Evolutionary conservation across 139 green algal genomes (phyloP).

Genomic region (Dunaliella primolecta): DNA sequence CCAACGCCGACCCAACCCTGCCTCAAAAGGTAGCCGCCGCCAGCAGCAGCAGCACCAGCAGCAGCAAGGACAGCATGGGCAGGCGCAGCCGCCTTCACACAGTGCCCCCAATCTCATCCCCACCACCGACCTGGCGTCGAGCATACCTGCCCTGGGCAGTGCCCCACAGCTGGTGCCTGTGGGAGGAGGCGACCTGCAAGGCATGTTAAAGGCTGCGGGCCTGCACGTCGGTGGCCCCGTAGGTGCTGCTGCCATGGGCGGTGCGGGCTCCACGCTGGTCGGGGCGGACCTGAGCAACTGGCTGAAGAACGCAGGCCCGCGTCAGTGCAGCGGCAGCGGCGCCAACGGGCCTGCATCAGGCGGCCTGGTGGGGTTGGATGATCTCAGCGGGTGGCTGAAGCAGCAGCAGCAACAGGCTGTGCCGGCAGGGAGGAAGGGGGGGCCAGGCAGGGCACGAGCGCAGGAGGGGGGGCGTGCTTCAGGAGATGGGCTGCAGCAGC

Average conservation of each 20-base stretch:
- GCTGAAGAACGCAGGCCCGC: neutral
- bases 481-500: neutral
- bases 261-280: neutral
- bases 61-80: neutral
- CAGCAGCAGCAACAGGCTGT: neutral
- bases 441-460: neutral
- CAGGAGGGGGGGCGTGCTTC: too few relatives aligned
- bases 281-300: neutral
- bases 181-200: neutral
- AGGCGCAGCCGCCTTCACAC: neutral
- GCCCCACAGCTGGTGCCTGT: neutral
- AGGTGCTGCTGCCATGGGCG: too few relatives aligned
- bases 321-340: neutral
- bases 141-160: too few relatives aligned
- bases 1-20: neutral
- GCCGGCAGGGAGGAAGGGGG: neutral
- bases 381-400: neutral
- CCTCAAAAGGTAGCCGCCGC: neutral
- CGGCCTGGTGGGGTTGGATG: neutral
- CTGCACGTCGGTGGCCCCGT: neutral
- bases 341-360: neutral
- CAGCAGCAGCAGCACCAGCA: neutral
- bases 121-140: too few relatives aligned
- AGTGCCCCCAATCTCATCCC: too few relatives aligned
- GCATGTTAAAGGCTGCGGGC: neutral